A percentile compares a stretch with the other conserved stretches of the same genome.
Evolutionary conservation across 2,329 filamentous ascomycete species (phyloP).

Genomic region (Ceratocystis albifundus): DNA sequence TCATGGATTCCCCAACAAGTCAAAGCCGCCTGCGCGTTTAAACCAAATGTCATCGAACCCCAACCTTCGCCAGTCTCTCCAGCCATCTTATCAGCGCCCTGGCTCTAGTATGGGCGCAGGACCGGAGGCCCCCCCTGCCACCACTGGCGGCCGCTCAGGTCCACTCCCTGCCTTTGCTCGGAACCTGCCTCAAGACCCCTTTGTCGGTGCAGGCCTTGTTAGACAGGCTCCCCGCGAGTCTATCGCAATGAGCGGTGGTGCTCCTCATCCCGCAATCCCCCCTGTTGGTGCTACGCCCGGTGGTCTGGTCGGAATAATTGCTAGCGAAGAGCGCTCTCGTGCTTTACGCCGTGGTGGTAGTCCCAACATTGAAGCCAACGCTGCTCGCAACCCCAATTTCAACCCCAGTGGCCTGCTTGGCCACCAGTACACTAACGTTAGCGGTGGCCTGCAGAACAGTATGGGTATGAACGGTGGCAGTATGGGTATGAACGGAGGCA

Average conservation of each 20-base stretch:
- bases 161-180: constrained; percentile 71
- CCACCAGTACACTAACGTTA: constrained; percentile 38
- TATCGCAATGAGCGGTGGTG: constrained; percentile 53
- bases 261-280: constrained; percentile 33
- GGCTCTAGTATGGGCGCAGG: constrained; percentile 37
- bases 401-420: constrained; percentile 31
- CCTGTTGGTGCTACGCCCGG: constrained; percentile 39
- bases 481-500: constrained; percentile 28
- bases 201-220: constrained; percentile 66
- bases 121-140: constrained; percentile 21
- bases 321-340: constrained; percentile 66
- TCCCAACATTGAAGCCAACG: constrained; percentile 50
- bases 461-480: constrained; percentile 25
- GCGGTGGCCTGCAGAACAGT: constrained; percentile 30
- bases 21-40: constrained; percentile 59
- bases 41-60: constrained; percentile 56
- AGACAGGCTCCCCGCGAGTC: constrained; percentile 63
- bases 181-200: constrained; percentile 73
- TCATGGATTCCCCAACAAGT: constrained; percentile 75
- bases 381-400: constrained; percentile 27
- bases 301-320: constrained; percentile 79
- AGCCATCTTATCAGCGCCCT: constrained; percentile 32
- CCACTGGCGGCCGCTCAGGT: constrained; percentile 27
- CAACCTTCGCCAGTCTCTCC: constrained; percentile 50
- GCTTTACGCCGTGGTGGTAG: constrained; percentile 63